phyloP scores from a whole-genome alignment of 345 rosid genomes.

The Melastoma malabathricum region DNA sequence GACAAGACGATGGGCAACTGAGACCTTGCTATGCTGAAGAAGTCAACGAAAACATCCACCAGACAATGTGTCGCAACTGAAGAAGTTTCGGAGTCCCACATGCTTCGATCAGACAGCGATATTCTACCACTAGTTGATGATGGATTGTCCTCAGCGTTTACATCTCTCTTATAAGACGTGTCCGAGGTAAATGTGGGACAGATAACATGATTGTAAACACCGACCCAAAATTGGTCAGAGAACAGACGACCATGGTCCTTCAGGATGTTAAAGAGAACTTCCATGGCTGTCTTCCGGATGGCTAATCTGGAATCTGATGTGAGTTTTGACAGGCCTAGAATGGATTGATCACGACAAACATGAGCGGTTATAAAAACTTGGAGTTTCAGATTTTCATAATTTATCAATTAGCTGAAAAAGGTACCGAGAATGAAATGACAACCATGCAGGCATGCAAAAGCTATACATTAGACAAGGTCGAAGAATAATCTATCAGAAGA shows the following conservation, averaged over 20 bases:
- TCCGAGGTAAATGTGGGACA: slow-evolving; percentile 46
- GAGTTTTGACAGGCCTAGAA: slow-evolving; percentile 67
- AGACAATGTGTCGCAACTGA: slow-evolving; percentile 58
- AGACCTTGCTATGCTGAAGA: slow-evolving; percentile 44
- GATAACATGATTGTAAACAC: slow-evolving; percentile 26
- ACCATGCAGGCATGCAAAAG: no score
- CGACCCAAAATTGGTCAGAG: slow-evolving; percentile 58
- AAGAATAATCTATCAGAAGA: no score
- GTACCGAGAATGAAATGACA: no score
- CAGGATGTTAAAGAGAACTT: slow-evolving; percentile 87
- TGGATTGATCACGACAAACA: slow-evolving; percentile 10
- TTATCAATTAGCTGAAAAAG: no score
- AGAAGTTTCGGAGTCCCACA: slow-evolving; percentile 76
- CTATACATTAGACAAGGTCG: no score
- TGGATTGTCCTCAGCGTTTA: slow-evolving; percentile 25
- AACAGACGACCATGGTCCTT: slow-evolving; percentile 93
- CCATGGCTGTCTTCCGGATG: slow-evolving; percentile 79
- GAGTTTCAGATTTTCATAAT: no score
- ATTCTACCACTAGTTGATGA: slow-evolving; percentile 25
- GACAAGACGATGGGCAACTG: slow-evolving; percentile 53
- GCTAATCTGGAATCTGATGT: slow-evolving; percentile 74
- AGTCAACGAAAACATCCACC: slow-evolving; percentile 55
- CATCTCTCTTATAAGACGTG: slow-evolving; percentile 21
- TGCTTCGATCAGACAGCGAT: slow-evolving; percentile 31
- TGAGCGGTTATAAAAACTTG: slow-evolving; percentile 3